phyloP scores from a whole-genome alignment of 768 basidiomycete genomes.

The Pleurotus cornucopiae region DNA sequence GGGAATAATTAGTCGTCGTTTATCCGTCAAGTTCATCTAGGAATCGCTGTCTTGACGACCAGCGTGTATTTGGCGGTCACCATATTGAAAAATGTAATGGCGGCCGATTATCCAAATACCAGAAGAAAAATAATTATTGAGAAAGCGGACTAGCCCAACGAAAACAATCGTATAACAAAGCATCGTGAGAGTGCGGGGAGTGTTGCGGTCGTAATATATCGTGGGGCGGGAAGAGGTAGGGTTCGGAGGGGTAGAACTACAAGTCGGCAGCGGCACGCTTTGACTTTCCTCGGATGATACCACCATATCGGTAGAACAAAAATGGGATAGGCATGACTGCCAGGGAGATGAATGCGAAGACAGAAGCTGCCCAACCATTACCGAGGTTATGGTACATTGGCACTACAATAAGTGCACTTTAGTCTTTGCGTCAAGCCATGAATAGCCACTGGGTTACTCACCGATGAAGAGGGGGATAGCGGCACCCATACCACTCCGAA shows the following conservation, averaged over 20 bases:
- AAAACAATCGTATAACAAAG: too few species aligned
- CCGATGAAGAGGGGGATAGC: constrained; percentile 29
- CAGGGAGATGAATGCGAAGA: constrained; percentile 29
- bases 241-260: neutral
- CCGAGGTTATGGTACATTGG: constrained; percentile 36
- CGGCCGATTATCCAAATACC: too few species aligned
- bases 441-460: constrained; percentile 10
- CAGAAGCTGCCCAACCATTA: constrained; percentile 32
- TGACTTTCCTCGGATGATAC: constrained; percentile 20
- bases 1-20: too few species aligned
- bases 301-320: constrained; percentile 24
- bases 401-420: constrained; percentile 26
- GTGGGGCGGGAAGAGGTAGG: too few species aligned
- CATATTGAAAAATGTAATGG: too few species aligned
- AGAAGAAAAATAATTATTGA: too few species aligned
- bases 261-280: constrained; percentile 17
- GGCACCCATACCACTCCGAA: constrained; percentile 26
- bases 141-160: too few species aligned
- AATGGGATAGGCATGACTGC: constrained; percentile 27
- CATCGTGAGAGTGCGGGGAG: too few species aligned
- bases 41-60: too few species aligned
- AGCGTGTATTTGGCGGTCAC: too few species aligned
- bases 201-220: too few species aligned
- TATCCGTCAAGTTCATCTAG: too few species aligned
- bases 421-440: neutral